Evolutionary conservation across 2,329 filamentous ascomycete genomes (phyloP).

Genomic region (Penicillium vulpinum): DNA sequence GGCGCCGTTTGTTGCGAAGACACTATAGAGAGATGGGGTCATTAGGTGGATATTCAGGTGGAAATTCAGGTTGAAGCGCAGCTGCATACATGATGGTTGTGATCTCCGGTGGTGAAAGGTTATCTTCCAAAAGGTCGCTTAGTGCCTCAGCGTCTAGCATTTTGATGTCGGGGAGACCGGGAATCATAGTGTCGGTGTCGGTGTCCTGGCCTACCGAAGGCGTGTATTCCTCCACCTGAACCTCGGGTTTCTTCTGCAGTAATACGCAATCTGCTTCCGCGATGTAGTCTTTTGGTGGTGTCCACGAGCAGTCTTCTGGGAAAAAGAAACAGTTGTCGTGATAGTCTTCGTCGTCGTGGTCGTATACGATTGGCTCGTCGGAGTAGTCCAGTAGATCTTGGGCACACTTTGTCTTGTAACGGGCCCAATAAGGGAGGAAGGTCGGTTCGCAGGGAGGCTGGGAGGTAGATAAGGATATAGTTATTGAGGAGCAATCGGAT

Average conservation of each 20-base stretch:
- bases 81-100: slow-evolving; percentile 43
- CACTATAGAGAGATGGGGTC: slow-evolving; percentile 23
- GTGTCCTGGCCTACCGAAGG: slow-evolving; percentile 7
- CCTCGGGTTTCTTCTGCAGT: slow-evolving; percentile 7
- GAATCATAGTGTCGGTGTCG: slow-evolving; percentile 34
- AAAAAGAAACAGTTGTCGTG: slow-evolving; percentile 47
- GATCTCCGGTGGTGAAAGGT: slow-evolving; percentile 46
- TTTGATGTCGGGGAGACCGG: slow-evolving; percentile 44
- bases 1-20: slow-evolving; percentile 46
- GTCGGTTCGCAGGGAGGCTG: slow-evolving; percentile 17
- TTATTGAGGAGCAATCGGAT: slow-evolving; percentile 5
- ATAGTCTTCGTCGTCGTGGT: slow-evolving; percentile 45
- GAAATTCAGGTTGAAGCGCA: not conserved
- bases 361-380: slow-evolving; percentile 46
- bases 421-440: slow-evolving; percentile 43
- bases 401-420: slow-evolving; percentile 39
- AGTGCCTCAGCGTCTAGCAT: slow-evolving; percentile 47
- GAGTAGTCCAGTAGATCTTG: slow-evolving; percentile 43
- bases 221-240: slow-evolving; percentile 15
- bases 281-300: slow-evolving; percentile 34
- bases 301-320: slow-evolving; percentile 45
- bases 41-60: not conserved
- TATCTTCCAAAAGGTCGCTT: slow-evolving; percentile 44
- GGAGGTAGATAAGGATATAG: not conserved
- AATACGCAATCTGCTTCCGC: slow-evolving; percentile 25